Base-by-base conservation (phyloP, 2,329 filamentous ascomycete genomes). In the Helotiales sp. region DNA sequence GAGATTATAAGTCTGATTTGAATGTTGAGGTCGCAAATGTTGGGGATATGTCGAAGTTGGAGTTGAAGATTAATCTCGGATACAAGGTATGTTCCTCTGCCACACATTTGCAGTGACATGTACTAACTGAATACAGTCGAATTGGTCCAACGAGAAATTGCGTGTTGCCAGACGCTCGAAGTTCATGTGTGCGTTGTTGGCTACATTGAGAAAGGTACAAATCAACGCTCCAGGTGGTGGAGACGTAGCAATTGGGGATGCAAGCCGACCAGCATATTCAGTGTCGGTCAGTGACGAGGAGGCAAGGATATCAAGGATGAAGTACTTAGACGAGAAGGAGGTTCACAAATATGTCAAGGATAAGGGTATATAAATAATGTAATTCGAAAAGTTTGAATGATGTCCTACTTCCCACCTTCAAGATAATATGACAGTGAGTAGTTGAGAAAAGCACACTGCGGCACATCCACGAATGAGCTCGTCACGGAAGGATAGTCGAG, bases 121-220 rank as follows among this genome's bases (percentile, higher is more conserved):
- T 15, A 93, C 97, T 75, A 86, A 91, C 73, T 13, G 15, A 13
- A 88, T 83, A 13, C 93, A 95, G 63, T 93, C 90, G 65, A 95
- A 95, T 80, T 95, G 92, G 92, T 88, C 93, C 73, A 93, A 97
- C 79, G 95, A 97, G 72, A 85, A 87, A 1, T 86, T 97, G 43
- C 91, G 94, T 45, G 90, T 90, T n/a, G 86, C 91, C 7, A 89
- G 94, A 62, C 89, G 95, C 68, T 96, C 92, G 78, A 98, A 97
- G 80, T 98, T 99, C 82, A 97, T 98, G 89, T 97, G 94, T 77
- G 96, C 96, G 0, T 83, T 99, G 65, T 90, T 96, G 3, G 80
- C 93, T 6, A 93, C 95, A 2, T 82, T 97, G 67, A 92, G 93
- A 80, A 93, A 91, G 80, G 86, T 99, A 20, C 95, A 94, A 10